Percentiles rank a stretch among this genome's conserved stretches.
Conservation (phyloP, 495 filamentous ascomycete species). For the Neurospora sp. region DNA sequence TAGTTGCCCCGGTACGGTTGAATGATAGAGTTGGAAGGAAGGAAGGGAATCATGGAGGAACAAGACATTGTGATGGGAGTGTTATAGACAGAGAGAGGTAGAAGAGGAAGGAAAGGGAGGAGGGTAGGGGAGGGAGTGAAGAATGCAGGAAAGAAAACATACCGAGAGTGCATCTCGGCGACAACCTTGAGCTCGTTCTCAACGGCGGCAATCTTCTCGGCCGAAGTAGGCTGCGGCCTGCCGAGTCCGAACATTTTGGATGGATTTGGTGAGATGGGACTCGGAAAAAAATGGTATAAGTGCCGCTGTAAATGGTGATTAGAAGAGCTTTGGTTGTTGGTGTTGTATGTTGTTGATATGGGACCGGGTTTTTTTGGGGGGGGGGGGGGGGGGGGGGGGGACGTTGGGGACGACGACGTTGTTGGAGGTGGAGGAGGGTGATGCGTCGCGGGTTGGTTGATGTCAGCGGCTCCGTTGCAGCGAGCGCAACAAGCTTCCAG, state of each 20-base stretch:
- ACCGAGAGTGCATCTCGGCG: slow-evolving; percentile 95
- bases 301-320: background rate
- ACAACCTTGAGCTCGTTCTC: slow-evolving; percentile 93
- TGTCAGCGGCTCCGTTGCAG: background rate
- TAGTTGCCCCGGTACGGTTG: background rate
- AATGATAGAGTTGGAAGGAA: background rate
- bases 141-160: slow-evolving; percentile 11
- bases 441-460: background rate
- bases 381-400: too few relatives aligned
- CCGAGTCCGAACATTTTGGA: slow-evolving; percentile 83
- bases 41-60: background rate
- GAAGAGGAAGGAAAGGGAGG: background rate
- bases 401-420: too few relatives aligned
- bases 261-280: background rate
- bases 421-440: too few relatives aligned
- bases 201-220: slow-evolving; percentile 88
- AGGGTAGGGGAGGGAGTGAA: background rate
- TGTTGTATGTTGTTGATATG: background rate
- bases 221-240: slow-evolving; percentile 80
- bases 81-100: background rate
- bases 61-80: background rate
- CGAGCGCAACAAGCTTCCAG: background rate
- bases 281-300: background rate
- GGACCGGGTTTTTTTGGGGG: background rate
- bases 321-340: background rate